phyloP scores from a whole-genome alignment of 208 protist genomes.

The Leishmania guyanensis region DNA sequence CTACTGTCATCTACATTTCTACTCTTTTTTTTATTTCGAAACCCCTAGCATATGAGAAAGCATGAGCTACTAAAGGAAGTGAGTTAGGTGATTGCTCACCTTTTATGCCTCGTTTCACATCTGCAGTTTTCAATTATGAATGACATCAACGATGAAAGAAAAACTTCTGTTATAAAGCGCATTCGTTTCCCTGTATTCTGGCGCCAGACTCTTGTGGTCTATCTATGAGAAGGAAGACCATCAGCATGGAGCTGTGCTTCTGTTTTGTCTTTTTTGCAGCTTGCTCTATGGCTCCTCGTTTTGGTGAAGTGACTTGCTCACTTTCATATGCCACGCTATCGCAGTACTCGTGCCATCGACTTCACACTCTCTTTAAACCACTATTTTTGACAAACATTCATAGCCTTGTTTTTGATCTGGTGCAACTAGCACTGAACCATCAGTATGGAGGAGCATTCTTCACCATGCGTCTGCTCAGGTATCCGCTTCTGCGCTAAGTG shows the following conservation, averaged over 20 bases:
- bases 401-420: neutral
- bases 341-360: neutral
- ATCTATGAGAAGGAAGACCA: neutral
- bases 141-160: neutral
- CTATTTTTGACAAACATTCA: neutral
- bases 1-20: neutral
- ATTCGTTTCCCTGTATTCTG: neutral
- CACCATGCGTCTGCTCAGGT: slow-evolving; percentile 61
- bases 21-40: slow-evolving; percentile 21
- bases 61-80: neutral
- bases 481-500: slow-evolving; percentile 79
- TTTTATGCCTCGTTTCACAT: neutral
- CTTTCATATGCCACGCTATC: neutral
- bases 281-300: neutral
- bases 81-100: neutral
- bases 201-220: neutral
- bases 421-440: neutral
- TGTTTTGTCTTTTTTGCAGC: too few relatives aligned
- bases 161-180: neutral
- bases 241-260: neutral
- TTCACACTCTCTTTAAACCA: neutral
- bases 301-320: neutral
- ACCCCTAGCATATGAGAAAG: neutral
- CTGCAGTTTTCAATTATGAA: neutral
- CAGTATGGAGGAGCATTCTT: neutral